Evolutionary conservation across 345 rosid species (phyloP).

Genomic region (Jatropha curcas): DNA sequence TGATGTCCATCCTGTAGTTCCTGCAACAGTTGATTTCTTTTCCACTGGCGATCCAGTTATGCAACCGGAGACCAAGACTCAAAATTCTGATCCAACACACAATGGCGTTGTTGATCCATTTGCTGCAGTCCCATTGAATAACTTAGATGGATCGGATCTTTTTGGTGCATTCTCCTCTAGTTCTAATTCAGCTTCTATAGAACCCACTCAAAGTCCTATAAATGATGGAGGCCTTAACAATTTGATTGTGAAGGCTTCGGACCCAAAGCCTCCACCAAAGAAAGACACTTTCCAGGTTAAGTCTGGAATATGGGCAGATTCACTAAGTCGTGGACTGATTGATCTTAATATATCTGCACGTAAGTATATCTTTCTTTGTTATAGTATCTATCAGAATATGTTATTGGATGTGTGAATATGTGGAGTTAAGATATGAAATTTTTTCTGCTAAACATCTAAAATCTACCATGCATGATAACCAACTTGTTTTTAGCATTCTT

Average conservation of each 20-base stretch:
- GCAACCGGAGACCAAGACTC: slow-evolving; percentile 50
- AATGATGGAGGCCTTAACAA: slow-evolving; percentile 41
- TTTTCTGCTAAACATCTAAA: neutral
- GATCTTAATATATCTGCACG: slow-evolving; percentile 98
- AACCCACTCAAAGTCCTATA: slow-evolving; percentile 40
- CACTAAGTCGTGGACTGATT: slow-evolving; percentile 92
- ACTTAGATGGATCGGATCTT: slow-evolving; percentile 80
- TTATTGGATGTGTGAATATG: neutral
- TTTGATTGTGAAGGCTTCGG: slow-evolving; percentile 41
- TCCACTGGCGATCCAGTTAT: slow-evolving; percentile 51
- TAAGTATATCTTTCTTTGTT: slow-evolving; percentile 45
- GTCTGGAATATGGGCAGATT: slow-evolving; percentile 98
- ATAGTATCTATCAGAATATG: neutral
- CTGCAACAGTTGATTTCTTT: slow-evolving; percentile 63
- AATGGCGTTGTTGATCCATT: slow-evolving; percentile 69
- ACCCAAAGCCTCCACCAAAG: slow-evolving; percentile 46
- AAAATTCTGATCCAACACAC: slow-evolving; percentile 36
- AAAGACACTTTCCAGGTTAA: slow-evolving; percentile 75
- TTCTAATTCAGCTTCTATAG: slow-evolving; percentile 46
- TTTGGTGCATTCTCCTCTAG: slow-evolving; percentile 75
- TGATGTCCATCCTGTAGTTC: slow-evolving; percentile 46
- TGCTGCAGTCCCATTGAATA: slow-evolving; percentile 75
- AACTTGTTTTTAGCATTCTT: too few species aligned
- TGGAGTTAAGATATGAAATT: neutral
- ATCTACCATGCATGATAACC: neutral